These are phyloP conservation scores for Effrenium voratum DNA, from an alignment of 73 alveolate genomes.

Conservation along the genomic window DNA sequence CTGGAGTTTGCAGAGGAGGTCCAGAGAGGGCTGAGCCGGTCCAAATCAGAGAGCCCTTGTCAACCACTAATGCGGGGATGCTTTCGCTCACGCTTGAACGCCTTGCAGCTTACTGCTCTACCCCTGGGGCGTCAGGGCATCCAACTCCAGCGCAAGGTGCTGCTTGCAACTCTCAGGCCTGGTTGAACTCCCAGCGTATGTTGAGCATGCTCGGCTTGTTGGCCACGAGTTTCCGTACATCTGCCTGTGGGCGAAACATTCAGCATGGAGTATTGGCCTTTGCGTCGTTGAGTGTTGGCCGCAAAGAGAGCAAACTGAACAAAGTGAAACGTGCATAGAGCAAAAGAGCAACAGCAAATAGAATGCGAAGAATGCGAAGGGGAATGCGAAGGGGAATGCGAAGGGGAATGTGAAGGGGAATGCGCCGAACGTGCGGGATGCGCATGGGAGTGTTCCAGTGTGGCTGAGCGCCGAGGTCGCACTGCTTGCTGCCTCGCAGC, in stretches of 20 bases:
- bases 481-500: conserved; percentile 39
- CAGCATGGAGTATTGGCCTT: not conserved
- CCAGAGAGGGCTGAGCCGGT: not conserved
- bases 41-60: conserved; percentile 50
- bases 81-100: conserved; percentile 8
- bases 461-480: too few species aligned
- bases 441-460: too few species aligned
- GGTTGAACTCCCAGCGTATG: too few species aligned
- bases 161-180: conserved; percentile 28
- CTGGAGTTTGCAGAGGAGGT: conserved; percentile 11
- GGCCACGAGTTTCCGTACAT: too few species aligned
- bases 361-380: too few species aligned
- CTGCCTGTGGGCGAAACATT: not conserved
- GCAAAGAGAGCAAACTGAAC: too few species aligned
- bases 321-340: too few species aligned
- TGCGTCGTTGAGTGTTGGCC: not conserved
- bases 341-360: too few species aligned
- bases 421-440: too few species aligned
- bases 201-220: too few species aligned
- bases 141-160: not conserved
- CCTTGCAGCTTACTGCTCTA: conserved; percentile 3
- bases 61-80: conserved; percentile 63
- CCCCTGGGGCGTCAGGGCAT: conserved; percentile 37
- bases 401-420: too few species aligned
- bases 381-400: too few species aligned